Base-by-base conservation (phyloP, 2,329 filamentous ascomycete species). In the Penicillium polonicum region DNA sequence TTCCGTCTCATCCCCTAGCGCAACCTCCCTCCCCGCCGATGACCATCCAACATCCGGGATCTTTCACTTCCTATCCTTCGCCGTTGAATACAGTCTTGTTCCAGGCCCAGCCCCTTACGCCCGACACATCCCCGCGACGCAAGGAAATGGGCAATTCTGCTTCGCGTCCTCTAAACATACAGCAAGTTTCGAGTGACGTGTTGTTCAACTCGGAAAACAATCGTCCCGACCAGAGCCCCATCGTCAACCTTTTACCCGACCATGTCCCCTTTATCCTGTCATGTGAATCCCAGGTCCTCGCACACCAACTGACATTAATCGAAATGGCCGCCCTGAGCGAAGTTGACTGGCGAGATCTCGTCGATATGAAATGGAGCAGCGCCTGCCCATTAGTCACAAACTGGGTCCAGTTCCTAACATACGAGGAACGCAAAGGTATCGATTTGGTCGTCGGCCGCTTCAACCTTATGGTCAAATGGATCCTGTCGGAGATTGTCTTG, bases 391-490 rank as follows among this genome's bases (percentile, higher is more conserved):
- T 76, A 23, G 78, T 82, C 19, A 73, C 78, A 17, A 82, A 85
- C 65, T 88, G 85, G 85, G 84, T 86, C 4, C 80, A 85, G 51
- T 88, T 85, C 66, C 78, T 88, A 21, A 76, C 79, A 44, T 76
- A 79, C 13, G 72, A 83, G 63, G 79, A 82, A 43, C 80, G 79
- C 21, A 79, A 78, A 48, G 85, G 85, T 31, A 84, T 88, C 43
- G 85, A 88, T 60, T 75, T 88, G 36, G 85, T 87, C 59, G 85
- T 86, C 49, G 83, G 85, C 25, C 83, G 85, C 27, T 88, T 88
- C 76, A 88, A 88, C 61, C 75, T 88, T 5, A 83, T 87, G 61
- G 84, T 87, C 59, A 87, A 87, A 74, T 88, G 85, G 85, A 81
- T 81, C 9, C 74, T 86, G 12, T 88, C 85, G 0, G 84, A 88